These are phyloP conservation scores for Begonia fuchsioides DNA, from an alignment of 306 rosid species.

Conservation along the genomic window DNA sequence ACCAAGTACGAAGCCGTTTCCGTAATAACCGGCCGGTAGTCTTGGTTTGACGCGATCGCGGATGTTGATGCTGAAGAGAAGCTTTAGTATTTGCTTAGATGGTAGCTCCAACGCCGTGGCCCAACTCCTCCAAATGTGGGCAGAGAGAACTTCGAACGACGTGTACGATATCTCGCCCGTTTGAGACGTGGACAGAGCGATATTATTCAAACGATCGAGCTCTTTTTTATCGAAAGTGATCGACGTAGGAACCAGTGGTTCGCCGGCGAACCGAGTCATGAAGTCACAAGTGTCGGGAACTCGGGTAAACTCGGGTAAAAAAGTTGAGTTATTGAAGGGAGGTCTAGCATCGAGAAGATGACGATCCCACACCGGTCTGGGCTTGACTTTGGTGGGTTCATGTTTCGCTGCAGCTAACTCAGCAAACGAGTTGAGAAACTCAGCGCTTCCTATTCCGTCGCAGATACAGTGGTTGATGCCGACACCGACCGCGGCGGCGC, in stretches of 20 bases:
- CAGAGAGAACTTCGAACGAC: slow-evolving; percentile 62
- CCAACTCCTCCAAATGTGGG: slow-evolving; percentile 93
- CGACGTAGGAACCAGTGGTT: slow-evolving; percentile 42
- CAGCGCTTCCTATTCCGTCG: slow-evolving; percentile 71
- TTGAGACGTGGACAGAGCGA: slow-evolving; percentile 21
- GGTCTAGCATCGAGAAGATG: slow-evolving; percentile 26
- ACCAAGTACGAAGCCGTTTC: slow-evolving; percentile 72
- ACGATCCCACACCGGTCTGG: slow-evolving; percentile 58
- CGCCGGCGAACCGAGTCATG: slow-evolving; percentile 33
- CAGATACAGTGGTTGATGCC: slow-evolving; percentile 67
- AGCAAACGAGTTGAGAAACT: slow-evolving; percentile 49
- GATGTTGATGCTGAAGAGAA: slow-evolving; percentile 63
- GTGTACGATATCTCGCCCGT: slow-evolving; percentile 20
- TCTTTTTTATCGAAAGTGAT: slow-evolving; percentile 21
- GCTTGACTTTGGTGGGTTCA: slow-evolving; percentile 8
- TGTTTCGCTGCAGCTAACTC: slow-evolving; percentile 29
- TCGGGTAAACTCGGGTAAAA: slow-evolving; percentile 33
- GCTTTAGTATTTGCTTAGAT: slow-evolving; percentile 38
- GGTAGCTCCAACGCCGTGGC: slow-evolving; percentile 58
- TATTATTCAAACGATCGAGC: slow-evolving; percentile 23
- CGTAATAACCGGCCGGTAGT: slow-evolving; percentile 65
- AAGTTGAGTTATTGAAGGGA: neutral
- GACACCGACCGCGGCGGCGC: slow-evolving; percentile 48
- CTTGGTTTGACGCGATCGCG: slow-evolving; percentile 54
- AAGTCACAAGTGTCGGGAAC: slow-evolving; percentile 62